These are phyloP conservation scores for Leccinum ochraceum DNA, from an alignment of 768 basidiomycete genomes.

Conservation along the genomic window DNA sequence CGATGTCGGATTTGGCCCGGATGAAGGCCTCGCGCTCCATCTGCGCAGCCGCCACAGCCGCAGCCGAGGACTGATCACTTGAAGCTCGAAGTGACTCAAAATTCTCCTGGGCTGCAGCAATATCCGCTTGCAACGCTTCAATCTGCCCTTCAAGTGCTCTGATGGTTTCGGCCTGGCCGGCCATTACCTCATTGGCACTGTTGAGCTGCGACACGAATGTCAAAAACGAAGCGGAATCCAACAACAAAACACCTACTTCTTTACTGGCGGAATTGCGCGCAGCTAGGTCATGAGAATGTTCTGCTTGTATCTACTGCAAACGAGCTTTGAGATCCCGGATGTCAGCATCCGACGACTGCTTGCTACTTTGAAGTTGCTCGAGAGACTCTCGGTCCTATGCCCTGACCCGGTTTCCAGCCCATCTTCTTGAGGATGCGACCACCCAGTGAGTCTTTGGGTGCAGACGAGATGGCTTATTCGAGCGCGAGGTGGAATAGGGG, in stretches of 20 bases:
- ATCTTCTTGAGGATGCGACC: slow-evolving; percentile 75
- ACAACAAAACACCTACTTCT: slow-evolving; percentile 45
- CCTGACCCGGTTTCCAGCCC: slow-evolving; percentile 94
- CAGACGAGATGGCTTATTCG: slow-evolving; percentile 65
- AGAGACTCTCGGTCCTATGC: slow-evolving; percentile 72
- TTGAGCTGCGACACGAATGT: slow-evolving; percentile 46
- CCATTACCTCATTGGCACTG: slow-evolving; percentile 42
- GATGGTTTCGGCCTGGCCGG: slow-evolving; percentile 47
- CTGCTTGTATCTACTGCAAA: slow-evolving; percentile 39
- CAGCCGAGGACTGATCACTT: slow-evolving; percentile 44
- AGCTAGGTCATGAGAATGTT: slow-evolving; percentile 26
- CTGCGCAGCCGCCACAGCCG: slow-evolving; percentile 51
- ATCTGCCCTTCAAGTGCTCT: slow-evolving; percentile 53
- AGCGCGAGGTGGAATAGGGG: slow-evolving; percentile 52
- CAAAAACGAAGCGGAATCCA: neutral
- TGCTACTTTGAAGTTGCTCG: slow-evolving; percentile 52
- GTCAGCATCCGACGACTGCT: slow-evolving; percentile 48
- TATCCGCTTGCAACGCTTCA: slow-evolving; percentile 49
- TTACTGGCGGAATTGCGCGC: slow-evolving; percentile 44
- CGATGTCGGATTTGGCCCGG: slow-evolving; percentile 64
- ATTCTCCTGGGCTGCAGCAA: slow-evolving; percentile 50
- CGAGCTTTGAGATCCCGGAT: slow-evolving; percentile 44
- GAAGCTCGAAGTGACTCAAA: slow-evolving; percentile 51
- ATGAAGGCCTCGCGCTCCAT: slow-evolving; percentile 63
- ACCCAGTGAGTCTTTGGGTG: slow-evolving; percentile 74